These are phyloP conservation scores for Phytophthora sojae DNA, from an alignment of 352 stramenopile species.

Conservation along the genomic window DNA sequence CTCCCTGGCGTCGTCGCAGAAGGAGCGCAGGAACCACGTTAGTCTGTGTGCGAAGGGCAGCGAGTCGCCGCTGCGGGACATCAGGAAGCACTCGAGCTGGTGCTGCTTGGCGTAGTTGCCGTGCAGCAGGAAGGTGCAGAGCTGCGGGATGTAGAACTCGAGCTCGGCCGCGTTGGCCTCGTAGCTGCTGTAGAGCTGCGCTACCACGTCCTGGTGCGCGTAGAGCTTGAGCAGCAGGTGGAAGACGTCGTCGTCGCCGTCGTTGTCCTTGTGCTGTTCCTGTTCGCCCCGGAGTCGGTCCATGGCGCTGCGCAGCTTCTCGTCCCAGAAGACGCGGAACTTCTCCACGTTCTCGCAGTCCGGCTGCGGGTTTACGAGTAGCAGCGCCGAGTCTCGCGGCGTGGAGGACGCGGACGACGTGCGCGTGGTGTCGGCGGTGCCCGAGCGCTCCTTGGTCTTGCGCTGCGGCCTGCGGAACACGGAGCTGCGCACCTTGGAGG, in stretches of 20 bases:
- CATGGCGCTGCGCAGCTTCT: conserved; percentile 75
- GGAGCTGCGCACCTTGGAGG: conserved; percentile 51
- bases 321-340: conserved; percentile 84
- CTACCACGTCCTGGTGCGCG: conserved; percentile 84
- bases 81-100: conserved; percentile 87
- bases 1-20: conserved; percentile 65
- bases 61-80: conserved; percentile 81
- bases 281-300: conserved; percentile 43
- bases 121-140: conserved; percentile 88
- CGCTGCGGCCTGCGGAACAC: conserved; percentile 43
- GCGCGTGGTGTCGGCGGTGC: conserved; percentile 35
- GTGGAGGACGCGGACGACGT: conserved; percentile 46
- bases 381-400: conserved; percentile 20
- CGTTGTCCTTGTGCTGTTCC: conserved; percentile 25
- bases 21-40: conserved; percentile 91
- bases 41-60: conserved; percentile 88
- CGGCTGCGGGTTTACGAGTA: conserved; percentile 2
- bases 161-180: conserved; percentile 71
- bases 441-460: conserved; percentile 24
- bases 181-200: conserved; percentile 77
- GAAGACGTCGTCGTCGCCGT: conserved; percentile 60
- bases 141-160: conserved; percentile 92
- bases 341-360: conserved; percentile 61
- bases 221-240: conserved; percentile 83
- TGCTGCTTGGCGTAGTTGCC: conserved; percentile 88